Percentiles rank a stretch among this genome's conserved stretches.
Evolutionary conservation across 1,284 basidiomycete genomes (phyloP).

Genomic region (Ganoderma multipileum): DNA sequence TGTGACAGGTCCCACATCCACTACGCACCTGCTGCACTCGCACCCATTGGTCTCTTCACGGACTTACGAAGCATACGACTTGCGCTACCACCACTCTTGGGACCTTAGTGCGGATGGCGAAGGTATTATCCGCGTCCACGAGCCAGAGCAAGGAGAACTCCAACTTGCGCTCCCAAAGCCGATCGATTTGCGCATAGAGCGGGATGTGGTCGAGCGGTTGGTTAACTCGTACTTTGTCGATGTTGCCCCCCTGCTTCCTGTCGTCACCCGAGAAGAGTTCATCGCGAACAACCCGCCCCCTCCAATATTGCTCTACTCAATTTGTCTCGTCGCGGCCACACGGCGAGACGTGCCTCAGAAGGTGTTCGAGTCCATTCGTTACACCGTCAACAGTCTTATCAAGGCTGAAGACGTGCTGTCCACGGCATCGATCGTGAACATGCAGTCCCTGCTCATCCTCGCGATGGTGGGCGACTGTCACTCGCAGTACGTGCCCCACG

Average conservation of each 20-base stretch:
- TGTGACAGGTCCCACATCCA: slow-evolving; percentile 80
- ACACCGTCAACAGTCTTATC: slow-evolving; percentile 86
- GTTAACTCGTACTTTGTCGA: slow-evolving; percentile 93
- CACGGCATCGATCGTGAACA: slow-evolving; percentile 85
- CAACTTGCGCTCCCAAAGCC: slow-evolving; percentile 63
- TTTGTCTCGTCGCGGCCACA: slow-evolving; percentile 91
- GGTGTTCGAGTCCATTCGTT: slow-evolving; percentile 86
- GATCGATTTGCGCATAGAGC: slow-evolving; percentile 72
- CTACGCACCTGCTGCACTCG: slow-evolving; percentile 89
- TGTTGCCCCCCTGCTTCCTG: slow-evolving; percentile 85
- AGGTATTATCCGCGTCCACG: slow-evolving; percentile 88
- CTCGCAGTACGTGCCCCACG: slow-evolving; percentile 79
- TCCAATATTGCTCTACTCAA: slow-evolving; percentile 88
- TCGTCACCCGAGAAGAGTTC: slow-evolving; percentile 90
- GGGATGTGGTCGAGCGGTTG: slow-evolving; percentile 82
- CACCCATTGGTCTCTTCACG: slow-evolving; percentile 84
- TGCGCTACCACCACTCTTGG: slow-evolving; percentile 84
- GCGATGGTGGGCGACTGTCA: slow-evolving; percentile 84
- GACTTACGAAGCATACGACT: slow-evolving; percentile 88
- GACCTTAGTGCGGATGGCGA: slow-evolving; percentile 84
- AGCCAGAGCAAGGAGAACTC: slow-evolving; percentile 61
- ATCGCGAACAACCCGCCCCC: slow-evolving; percentile 75
- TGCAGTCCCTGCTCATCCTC: slow-evolving; percentile 88
- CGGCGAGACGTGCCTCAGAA: slow-evolving; percentile 83
- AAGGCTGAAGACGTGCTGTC: slow-evolving; percentile 91